phyloP scores from a whole-genome alignment of 306 rosid species.

The Glycyrrhiza uralensis region DNA sequence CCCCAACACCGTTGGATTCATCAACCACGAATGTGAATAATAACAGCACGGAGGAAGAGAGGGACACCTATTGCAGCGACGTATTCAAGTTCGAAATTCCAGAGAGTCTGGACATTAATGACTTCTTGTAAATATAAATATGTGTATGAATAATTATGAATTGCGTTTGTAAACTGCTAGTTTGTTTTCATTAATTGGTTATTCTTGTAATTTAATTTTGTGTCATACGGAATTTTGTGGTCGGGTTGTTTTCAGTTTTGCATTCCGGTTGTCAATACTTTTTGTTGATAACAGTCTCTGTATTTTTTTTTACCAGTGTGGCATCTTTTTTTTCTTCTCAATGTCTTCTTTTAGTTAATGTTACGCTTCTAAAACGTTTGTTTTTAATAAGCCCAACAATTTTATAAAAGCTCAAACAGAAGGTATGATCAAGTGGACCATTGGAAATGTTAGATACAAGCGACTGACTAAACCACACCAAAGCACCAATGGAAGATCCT shows the following conservation, averaged over 20 bases:
- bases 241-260: background rate
- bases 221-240: conserved; percentile 1
- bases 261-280: conserved; percentile 21
- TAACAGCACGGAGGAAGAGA: conserved; percentile 72
- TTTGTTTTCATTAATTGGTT: background rate
- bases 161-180: background rate
- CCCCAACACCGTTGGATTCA: conserved; percentile 64
- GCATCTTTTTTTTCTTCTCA: background rate
- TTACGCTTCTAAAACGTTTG: background rate
- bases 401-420: too few relatives aligned
- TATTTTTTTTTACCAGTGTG: background rate
- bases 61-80: conserved; percentile 68
- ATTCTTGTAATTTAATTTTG: background rate
- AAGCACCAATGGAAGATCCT: too few relatives aligned
- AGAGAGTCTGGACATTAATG: conserved; percentile 68
- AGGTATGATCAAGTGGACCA: too few relatives aligned
- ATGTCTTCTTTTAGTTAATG: background rate
- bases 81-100: conserved; percentile 82
- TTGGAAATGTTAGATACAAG: too few relatives aligned
- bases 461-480: too few relatives aligned
- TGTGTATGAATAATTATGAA: background rate
- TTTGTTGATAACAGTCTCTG: conserved; percentile 13
- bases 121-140: conserved; percentile 69
- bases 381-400: too few relatives aligned
- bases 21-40: conserved; percentile 54